Evolutionary conservation across 1,284 basidiomycete genomes (phyloP).

Genomic region (Irpex lacteus): DNA sequence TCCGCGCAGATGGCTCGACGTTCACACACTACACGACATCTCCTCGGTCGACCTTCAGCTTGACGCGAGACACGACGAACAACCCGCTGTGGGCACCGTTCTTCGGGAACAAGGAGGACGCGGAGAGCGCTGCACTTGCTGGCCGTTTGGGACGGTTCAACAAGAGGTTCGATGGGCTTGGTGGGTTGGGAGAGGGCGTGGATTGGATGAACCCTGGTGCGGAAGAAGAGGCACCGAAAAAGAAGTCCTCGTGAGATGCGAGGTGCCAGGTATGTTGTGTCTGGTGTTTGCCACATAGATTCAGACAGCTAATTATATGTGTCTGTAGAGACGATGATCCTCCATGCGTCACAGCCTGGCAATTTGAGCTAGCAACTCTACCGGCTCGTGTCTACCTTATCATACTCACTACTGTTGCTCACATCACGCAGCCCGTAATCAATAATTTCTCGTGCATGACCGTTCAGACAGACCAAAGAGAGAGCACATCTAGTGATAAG

Average conservation of each 20-base stretch:
- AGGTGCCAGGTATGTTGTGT: not conserved
- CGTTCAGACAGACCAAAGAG: not conserved
- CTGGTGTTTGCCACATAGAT: not conserved
- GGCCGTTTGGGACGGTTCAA: constrained; percentile 82
- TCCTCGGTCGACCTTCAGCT: constrained; percentile 67
- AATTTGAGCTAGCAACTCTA: not conserved
- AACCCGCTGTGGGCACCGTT: constrained; percentile 70
- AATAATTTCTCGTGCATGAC: not conserved
- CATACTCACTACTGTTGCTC: not conserved
- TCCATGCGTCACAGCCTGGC: too few species aligned
- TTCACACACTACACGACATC: constrained; percentile 86
- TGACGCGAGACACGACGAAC: constrained; percentile 84
- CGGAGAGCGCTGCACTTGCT: constrained; percentile 57
- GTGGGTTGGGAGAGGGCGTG: not conserved
- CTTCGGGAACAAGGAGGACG: constrained; percentile 51
- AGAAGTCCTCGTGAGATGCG: not conserved
- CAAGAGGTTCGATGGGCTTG: constrained; percentile 61
- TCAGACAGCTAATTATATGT: not conserved
- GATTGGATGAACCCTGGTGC: not conserved
- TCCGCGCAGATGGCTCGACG: constrained; percentile 83
- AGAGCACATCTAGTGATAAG: not conserved
- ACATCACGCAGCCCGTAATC: not conserved
- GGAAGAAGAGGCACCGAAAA: not conserved
- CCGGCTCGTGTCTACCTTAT: not conserved
- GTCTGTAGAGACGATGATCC: too few species aligned